Evolutionary conservation across 371 early-diverging fungal species (phyloP), one percentile per base, ranked within the genome.

Genomic region (Mucor racemosus): DNA sequence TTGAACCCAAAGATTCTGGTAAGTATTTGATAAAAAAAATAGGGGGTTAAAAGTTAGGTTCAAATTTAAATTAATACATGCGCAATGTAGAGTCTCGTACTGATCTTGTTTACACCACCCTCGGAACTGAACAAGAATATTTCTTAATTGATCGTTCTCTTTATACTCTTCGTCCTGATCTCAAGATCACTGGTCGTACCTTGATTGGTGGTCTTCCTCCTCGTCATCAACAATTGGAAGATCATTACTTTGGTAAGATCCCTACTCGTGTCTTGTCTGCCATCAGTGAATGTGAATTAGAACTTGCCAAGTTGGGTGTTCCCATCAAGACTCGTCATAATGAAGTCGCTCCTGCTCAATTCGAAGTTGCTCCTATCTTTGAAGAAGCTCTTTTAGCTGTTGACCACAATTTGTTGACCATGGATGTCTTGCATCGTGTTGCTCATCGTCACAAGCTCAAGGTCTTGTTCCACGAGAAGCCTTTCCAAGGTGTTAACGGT

Each of bases 291-390:
- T 84, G 91, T 66, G 99, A 98, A 76, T 84, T 94, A 46, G 99
- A 98, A 84, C 88, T 95, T 62, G 90, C 88, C 82, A 91, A 91
- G 66, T 86, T 98, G 65, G 99, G 99, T 78, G 95, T 97, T 21
- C 99, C 99, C 54, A 86, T 98, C 85, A 99, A 99, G 91, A 99
- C 99, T 40, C 91, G 97, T 65, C 99, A 99, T 88, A 99, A 99
- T 82, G 99, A 99, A 87, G 99, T 97, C n/a, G 98, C 97, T 40
- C 99, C 99, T 44, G 92, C 91, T 74, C 99, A 99, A 87, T 99
- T 97, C 71, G 98, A 99, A 84, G 82, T 96, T 56, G 98, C 99
- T 15, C 99, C 98, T 58, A 95, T 97, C 73, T 98, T 97, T 71
- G 98, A 99, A 84, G 97, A 96, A 79, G 90, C 97, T 33, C 86